phyloP scores from a whole-genome alignment of 176 grass and related monocot species.

The Chloris gayana region DNA sequence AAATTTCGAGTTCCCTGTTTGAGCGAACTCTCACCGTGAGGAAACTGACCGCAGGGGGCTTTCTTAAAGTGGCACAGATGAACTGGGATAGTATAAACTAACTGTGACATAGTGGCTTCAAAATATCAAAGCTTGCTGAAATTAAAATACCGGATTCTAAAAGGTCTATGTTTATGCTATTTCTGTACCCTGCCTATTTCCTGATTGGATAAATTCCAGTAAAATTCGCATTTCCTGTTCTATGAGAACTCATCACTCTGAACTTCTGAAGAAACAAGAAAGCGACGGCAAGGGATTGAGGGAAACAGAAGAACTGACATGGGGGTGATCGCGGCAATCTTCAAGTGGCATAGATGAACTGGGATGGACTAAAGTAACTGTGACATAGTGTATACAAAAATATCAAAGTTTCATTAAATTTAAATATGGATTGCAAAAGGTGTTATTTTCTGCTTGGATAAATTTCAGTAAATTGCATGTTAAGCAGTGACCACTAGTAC shows the following conservation, averaged over 20 bases:
- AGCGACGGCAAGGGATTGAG: too few species aligned
- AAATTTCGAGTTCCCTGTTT: conserved; percentile 5
- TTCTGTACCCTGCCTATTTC: background rate
- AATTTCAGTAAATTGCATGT: background rate
- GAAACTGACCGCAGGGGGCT: background rate
- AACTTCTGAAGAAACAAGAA: too few species aligned
- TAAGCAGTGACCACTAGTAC: background rate
- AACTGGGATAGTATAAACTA: background rate
- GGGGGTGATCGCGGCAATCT: too few species aligned
- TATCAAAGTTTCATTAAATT: too few species aligned
- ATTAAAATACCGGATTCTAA: background rate
- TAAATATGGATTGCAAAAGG: too few species aligned
- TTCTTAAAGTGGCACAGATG: background rate
- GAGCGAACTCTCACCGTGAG: background rate
- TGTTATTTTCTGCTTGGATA: background rate
- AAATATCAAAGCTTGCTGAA: background rate
- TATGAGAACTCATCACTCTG: too few species aligned
- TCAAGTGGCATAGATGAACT: too few species aligned
- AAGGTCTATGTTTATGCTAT: conserved; percentile 12
- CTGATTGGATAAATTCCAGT: conserved; percentile 1
- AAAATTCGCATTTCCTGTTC: too few species aligned
- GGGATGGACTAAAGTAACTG: too few species aligned
- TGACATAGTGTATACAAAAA: too few species aligned
- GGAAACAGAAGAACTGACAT: too few species aligned
- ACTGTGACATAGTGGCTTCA: background rate